A percentile compares a stretch with the other conserved stretches of the same genome.
Evolutionary conservation across 2,329 filamentous ascomycete genomes (phyloP).

Genomic region (Sclerotinia minor): DNA sequence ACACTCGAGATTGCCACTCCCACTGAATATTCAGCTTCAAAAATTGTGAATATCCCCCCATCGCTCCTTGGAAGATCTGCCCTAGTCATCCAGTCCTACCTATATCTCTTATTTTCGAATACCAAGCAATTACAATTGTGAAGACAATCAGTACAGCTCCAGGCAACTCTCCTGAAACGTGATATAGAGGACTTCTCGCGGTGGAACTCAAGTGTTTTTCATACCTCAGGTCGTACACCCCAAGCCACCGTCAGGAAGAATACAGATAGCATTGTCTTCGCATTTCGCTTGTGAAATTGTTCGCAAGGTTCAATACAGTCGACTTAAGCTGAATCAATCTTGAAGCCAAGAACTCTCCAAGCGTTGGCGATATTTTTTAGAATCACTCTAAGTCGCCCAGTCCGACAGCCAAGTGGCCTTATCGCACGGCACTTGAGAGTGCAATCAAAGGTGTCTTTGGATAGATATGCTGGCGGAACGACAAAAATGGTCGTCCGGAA

Average conservation of each 20-base stretch:
- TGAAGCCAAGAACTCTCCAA: neutral
- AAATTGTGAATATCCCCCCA: neutral
- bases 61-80: neutral
- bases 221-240: neutral
- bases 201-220: neutral
- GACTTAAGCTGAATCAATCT: neutral
- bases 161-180: neutral
- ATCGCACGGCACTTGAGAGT: neutral
- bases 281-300: neutral
- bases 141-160: neutral
- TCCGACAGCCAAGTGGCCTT: slow-evolving; percentile 1
- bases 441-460: neutral
- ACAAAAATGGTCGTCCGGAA: neutral
- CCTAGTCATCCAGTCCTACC: neutral
- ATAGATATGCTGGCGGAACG: neutral
- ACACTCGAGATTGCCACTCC: neutral
- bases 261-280: too few species aligned
- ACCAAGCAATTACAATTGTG: neutral
- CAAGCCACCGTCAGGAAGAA: neutral
- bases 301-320: neutral
- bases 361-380: neutral
- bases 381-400: neutral
- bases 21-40: neutral
- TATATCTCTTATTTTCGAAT: neutral
- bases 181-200: neutral